A percentile compares a stretch with the other conserved stretches of the same genome.
Evolutionary conservation across 2,329 filamentous ascomycete genomes (phyloP).

Genomic region (Bipolaris oryzae): DNA sequence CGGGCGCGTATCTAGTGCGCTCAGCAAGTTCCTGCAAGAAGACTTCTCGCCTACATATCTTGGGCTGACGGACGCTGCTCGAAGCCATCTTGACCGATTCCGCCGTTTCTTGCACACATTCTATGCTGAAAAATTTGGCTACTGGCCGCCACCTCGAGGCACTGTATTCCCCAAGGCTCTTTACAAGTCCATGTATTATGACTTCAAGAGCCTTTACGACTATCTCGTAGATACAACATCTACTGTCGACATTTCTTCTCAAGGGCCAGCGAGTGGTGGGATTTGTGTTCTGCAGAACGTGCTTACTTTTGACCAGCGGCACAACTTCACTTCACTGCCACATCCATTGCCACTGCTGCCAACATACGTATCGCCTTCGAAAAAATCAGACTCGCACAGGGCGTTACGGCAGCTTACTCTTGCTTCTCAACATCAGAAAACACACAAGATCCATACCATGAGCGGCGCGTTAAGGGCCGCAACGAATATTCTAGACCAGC

Average conservation of each 20-base stretch:
- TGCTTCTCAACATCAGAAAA: slow-evolving; percentile 48
- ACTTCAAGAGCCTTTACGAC: slow-evolving; percentile 74
- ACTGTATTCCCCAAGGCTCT: slow-evolving; percentile 63
- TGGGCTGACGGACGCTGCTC: slow-evolving; percentile 65
- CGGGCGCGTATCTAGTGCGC: slow-evolving; percentile 60
- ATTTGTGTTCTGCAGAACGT: slow-evolving; percentile 74
- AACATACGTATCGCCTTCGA: slow-evolving; percentile 33
- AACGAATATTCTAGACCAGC: slow-evolving; percentile 52
- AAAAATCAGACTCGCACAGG: slow-evolving; percentile 41
- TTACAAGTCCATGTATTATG: slow-evolving; percentile 66
- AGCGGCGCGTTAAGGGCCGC: slow-evolving; percentile 60
- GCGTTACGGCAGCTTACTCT: slow-evolving; percentile 45
- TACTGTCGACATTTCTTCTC: slow-evolving; percentile 57
- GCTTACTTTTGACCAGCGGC: slow-evolving; percentile 67
- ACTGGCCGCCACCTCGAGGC: slow-evolving; percentile 68
- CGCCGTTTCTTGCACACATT: slow-evolving; percentile 70
- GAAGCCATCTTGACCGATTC: slow-evolving; percentile 74
- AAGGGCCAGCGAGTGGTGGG: slow-evolving; percentile 65
- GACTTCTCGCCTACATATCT: slow-evolving; percentile 71
- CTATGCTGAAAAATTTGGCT: slow-evolving; percentile 71
- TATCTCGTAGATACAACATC: slow-evolving; percentile 70
- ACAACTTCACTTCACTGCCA: slow-evolving; percentile 64
- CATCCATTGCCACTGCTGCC: slow-evolving; percentile 74
- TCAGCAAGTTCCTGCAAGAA: slow-evolving; percentile 72
- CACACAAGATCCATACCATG: slow-evolving; percentile 57